Base-by-base conservation (phyloP, 371 early-diverging fungal species). In the Coemansia sp. region DNA sequence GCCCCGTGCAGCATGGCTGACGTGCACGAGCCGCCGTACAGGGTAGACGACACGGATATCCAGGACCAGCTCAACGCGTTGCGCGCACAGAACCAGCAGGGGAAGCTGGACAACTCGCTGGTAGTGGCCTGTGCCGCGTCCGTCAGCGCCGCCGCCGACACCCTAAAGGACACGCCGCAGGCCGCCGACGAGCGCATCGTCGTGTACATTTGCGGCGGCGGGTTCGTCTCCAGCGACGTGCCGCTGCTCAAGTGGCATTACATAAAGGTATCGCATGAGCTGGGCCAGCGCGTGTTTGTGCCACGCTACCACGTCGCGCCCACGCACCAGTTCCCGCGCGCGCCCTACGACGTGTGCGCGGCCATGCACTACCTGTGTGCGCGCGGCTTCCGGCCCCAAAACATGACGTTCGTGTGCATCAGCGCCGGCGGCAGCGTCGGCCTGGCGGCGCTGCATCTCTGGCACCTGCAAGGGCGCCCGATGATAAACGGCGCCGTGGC, bases 301-400 rank as follows among this genome's bases (percentile, higher is more conserved):
- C 75, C 90, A 46, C 81, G 86, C 49, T 93, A 94, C 71, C 81
- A 90, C 31, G 72, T 90, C 12, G 90, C 91, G 0, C 95, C 95
- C 0, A 86, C 90, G 52, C 72, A 84, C 58, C 85, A 89, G 4
- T 94, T 92, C 60, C 95, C 95, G 0, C 81, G 83, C 8, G 88
- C 89, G 0, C 72, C 94, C 12, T 87, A 89, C 39, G 94, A 94
- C 75, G 88, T 84, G 8, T 79, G 88, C 39, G 84, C 88, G 6
- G 87, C 91, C 0, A 93, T 87, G 62, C 48, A 84, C 33, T 84
- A 86, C 62, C 76, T 96, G 38, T 76, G 85, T 24, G 81, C 85
- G 24, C 85, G 84, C 0, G 66, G 68, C 1, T 82, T 87, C n/a
- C 71, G 81, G 38, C 83, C 86, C 0, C 69, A 78, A 14, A 80